phyloP scores from a whole-genome alignment of 768 basidiomycete genomes.

The Polyporus arcularius region DNA sequence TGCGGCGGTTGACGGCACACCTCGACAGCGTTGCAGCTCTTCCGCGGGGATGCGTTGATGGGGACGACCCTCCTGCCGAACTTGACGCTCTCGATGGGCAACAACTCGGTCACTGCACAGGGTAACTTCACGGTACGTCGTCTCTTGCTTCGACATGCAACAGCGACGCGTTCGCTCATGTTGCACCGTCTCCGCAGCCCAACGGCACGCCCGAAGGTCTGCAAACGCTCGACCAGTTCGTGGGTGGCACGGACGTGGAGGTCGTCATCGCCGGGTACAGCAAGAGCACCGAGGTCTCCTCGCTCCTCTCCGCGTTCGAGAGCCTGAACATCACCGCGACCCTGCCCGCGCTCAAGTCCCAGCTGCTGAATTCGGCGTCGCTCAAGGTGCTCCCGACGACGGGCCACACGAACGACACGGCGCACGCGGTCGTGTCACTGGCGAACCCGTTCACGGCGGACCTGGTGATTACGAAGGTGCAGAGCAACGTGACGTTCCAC shows the following conservation, averaged over 20 bases:
- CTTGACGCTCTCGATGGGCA: conserved; percentile 57
- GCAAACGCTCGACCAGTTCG: conserved; percentile 68
- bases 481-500: conserved; percentile 60
- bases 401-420: conserved; percentile 60
- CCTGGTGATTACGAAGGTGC: conserved; percentile 57
- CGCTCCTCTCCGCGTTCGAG: conserved; percentile 62
- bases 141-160: no score
- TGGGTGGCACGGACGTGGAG: conserved; percentile 60
- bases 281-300: conserved; percentile 59
- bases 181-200: conserved; percentile 34
- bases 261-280: conserved; percentile 59
- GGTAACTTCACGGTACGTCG: conserved; percentile 43
- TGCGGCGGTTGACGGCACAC: neutral
- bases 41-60: conserved; percentile 49
- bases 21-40: conserved; percentile 55
- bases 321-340: conserved; percentile 55
- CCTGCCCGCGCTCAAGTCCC: conserved; percentile 61
- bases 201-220: conserved; percentile 60
- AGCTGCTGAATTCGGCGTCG: conserved; percentile 56
- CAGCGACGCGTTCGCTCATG: no score
- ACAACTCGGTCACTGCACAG: conserved; percentile 53
- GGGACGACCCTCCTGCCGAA: conserved; percentile 66
- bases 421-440: conserved; percentile 62
- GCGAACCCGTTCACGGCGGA: conserved; percentile 67
- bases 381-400: conserved; percentile 66